phyloP scores from a whole-genome alignment of 2,329 filamentous ascomycete genomes.

The Aureobasidium namibiae region DNA sequence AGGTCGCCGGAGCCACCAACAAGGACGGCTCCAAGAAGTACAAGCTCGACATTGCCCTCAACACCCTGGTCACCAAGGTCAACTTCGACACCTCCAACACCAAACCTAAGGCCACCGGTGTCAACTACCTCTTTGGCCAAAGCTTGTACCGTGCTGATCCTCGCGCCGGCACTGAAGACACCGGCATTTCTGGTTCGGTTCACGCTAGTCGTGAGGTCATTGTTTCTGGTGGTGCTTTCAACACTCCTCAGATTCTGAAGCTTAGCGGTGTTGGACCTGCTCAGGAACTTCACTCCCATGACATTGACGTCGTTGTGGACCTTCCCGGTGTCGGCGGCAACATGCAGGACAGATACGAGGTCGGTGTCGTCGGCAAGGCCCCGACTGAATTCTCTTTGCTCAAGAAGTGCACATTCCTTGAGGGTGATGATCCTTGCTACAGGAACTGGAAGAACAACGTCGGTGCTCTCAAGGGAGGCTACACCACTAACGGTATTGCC shows the following conservation, averaged over 20 bases:
- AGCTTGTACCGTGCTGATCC: constrained; percentile 34
- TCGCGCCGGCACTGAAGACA: constrained; percentile 19
- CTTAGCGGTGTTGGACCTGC: constrained; percentile 55
- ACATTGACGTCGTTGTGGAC: constrained; percentile 48
- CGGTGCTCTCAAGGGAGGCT: constrained; percentile 31
- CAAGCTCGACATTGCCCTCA: constrained; percentile 49
- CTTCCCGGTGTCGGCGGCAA: constrained; percentile 57
- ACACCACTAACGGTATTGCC: constrained; percentile 46
- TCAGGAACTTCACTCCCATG: constrained; percentile 43
- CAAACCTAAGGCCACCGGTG: constrained; percentile 40
- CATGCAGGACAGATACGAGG: constrained; percentile 53
- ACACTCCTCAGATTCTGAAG: constrained; percentile 57
- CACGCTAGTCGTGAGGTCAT: constrained; percentile 39
- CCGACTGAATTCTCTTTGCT: constrained; percentile 28
- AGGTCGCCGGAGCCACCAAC: constrained; percentile 41
- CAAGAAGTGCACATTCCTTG: constrained; percentile 33
- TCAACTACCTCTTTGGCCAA: constrained; percentile 35
- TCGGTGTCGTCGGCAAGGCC: constrained; percentile 41
- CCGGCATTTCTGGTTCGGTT: constrained; percentile 34
- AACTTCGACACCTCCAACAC: constrained; percentile 54
- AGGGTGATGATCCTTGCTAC: constrained; percentile 34
- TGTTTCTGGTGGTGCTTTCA: constrained; percentile 48
- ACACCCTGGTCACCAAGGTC: constrained; percentile 59
- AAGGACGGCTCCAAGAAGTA: constrained; percentile 45
- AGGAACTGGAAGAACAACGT: constrained; percentile 35